phyloP scores from a whole-genome alignment of 2,329 filamentous ascomycete genomes.

The Macrophomina phaseolina region DNA sequence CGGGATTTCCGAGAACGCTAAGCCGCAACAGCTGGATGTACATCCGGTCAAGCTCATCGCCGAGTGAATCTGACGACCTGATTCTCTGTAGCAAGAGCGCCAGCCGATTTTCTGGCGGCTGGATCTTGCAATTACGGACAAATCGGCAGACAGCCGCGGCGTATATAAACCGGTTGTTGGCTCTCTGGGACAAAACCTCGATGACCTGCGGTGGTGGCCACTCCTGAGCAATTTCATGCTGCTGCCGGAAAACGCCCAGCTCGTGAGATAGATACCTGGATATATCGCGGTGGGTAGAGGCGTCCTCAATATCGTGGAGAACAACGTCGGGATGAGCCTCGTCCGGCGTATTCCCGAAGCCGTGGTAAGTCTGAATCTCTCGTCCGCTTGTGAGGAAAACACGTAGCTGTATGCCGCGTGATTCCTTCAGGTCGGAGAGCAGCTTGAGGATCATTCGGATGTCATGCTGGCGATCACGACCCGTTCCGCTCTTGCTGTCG shows the following conservation, averaged over 20 bases:
- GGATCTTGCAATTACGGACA: too few species aligned
- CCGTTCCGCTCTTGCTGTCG: constrained; percentile 1
- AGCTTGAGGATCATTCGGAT: neutral
- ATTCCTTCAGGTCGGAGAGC: neutral
- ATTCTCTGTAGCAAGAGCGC: too few species aligned
- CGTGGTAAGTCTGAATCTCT: neutral
- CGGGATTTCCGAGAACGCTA: too few species aligned
- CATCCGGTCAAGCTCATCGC: too few species aligned
- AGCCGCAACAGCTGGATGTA: too few species aligned
- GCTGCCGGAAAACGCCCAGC: neutral
- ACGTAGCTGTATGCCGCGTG: neutral
- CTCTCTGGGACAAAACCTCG: too few species aligned
- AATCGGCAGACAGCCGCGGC: too few species aligned
- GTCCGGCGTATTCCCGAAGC: neutral
- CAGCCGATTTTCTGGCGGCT: too few species aligned
- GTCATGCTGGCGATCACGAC: neutral
- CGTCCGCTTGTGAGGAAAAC: neutral
- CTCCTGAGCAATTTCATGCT: too few species aligned
- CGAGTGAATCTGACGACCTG: too few species aligned
- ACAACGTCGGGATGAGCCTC: neutral
- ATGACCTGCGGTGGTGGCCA: too few species aligned
- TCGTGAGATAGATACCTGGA: neutral
- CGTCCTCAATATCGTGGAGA: neutral
- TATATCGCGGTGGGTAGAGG: neutral
- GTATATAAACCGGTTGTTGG: too few species aligned